phyloP scores from a whole-genome alignment of 208 protist genomes.

The Porcisia hertigi region DNA sequence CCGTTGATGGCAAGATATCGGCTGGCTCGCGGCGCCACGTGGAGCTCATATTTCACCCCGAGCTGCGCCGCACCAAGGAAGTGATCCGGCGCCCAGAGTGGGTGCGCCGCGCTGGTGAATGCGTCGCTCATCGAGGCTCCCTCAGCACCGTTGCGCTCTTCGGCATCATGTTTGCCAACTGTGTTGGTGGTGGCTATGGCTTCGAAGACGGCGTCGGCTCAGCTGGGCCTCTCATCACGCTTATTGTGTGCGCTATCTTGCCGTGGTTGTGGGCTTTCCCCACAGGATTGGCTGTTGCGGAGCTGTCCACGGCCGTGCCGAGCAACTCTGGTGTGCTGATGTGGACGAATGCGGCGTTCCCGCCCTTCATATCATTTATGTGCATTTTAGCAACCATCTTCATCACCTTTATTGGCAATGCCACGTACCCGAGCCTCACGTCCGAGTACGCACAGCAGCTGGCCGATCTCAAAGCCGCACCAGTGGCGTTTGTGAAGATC shows the following conservation, averaged over 20 bases:
- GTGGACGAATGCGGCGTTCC: constrained; percentile 85
- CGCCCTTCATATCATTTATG: constrained; percentile 72
- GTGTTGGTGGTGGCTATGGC: constrained; percentile 81
- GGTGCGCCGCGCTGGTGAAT: constrained; percentile 71
- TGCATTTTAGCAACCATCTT: constrained; percentile 77
- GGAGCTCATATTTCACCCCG: constrained; percentile 66
- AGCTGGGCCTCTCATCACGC: constrained; percentile 73
- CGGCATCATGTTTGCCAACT: constrained; percentile 81
- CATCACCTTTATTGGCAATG: constrained; percentile 85
- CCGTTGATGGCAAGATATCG: not conserved
- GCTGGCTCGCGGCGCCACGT: constrained; percentile 23
- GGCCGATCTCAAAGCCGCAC: constrained; percentile 31
- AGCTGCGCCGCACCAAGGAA: constrained; percentile 70
- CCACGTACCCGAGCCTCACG: constrained; percentile 78
- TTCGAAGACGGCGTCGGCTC: constrained; percentile 84
- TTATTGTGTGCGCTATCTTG: constrained; percentile 73
- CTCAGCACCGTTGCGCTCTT: constrained; percentile 66
- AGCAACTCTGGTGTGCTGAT: constrained; percentile 89
- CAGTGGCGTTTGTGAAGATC: constrained; percentile 60
- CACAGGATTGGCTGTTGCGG: constrained; percentile 80
- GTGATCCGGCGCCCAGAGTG: constrained; percentile 79
- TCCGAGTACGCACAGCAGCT: constrained; percentile 68
- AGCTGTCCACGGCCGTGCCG: constrained; percentile 79
- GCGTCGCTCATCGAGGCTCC: constrained; percentile 71
- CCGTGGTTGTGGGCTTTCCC: constrained; percentile 83